A percentile compares a stretch with the other conserved stretches of the same genome.
Conservation (phyloP, 331 rosid species). For the Arachis monticola region DNA sequence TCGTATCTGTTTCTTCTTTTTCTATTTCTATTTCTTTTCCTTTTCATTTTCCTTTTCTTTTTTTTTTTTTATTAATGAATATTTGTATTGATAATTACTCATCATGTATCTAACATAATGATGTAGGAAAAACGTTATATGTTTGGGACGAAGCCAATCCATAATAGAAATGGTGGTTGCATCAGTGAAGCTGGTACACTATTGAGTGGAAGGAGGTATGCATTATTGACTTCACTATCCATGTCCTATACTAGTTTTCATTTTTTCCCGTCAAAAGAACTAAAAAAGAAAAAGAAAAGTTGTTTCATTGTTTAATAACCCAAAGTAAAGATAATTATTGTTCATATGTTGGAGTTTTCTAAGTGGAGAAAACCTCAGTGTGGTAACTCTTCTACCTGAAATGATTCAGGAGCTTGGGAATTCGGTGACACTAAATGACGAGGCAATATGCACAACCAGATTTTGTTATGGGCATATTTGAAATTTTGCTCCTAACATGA, state of each 20-base stretch:
- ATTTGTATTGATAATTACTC: constrained; percentile 34
- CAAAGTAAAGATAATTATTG: neutral
- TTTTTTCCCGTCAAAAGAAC: too few relatives aligned
- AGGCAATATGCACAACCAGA: constrained; percentile 33
- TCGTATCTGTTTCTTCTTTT: neutral
- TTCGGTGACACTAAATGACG: constrained; percentile 52
- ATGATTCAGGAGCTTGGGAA: constrained; percentile 68
- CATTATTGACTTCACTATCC: neutral
- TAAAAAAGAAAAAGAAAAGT: too few relatives aligned
- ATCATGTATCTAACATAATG: constrained; percentile 45
- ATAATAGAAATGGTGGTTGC: constrained; percentile 50
- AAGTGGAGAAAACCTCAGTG: neutral
- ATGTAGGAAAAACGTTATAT: constrained; percentile 60
- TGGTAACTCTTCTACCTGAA: constrained; percentile 16
- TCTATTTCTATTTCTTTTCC: too few relatives aligned
- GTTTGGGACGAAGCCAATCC: constrained; percentile 59
- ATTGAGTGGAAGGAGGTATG: constrained; percentile 59
- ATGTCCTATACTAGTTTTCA: constrained; percentile 10
- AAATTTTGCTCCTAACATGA: constrained; percentile 40
- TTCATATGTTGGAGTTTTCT: constrained; percentile 4
- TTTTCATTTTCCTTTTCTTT: neutral
- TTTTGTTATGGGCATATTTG: constrained; percentile 41
- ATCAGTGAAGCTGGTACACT: constrained; percentile 46
- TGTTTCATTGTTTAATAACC: neutral
- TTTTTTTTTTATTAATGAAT: neutral